These are phyloP conservation scores for Acanthamoeba quina DNA, from an alignment of 208 protist species.

Conservation along the genomic window DNA sequence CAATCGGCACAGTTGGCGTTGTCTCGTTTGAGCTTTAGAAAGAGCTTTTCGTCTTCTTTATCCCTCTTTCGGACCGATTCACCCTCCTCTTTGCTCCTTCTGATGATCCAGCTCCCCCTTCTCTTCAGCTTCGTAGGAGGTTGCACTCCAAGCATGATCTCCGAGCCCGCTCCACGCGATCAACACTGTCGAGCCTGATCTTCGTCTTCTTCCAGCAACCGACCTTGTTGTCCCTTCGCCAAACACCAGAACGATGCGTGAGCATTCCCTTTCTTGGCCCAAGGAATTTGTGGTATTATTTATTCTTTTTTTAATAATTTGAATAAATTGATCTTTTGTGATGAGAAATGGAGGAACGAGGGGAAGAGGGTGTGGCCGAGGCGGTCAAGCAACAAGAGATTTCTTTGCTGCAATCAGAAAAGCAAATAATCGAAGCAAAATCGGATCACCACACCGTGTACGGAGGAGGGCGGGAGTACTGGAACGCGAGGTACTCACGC, in stretches of 20 bases:
- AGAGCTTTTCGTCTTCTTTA: constrained; percentile 29
- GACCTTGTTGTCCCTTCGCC: no score
- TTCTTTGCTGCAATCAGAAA: no score
- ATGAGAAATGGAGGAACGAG: background rate
- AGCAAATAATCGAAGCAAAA: background rate
- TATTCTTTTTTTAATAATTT: no score
- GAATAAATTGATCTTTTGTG: background rate
- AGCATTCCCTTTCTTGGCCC: no score
- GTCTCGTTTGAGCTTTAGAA: background rate
- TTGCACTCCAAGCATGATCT: background rate
- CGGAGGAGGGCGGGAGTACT: constrained; percentile 52
- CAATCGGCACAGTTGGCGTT: constrained; percentile 38
- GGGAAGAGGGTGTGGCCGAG: background rate
- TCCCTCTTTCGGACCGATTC: background rate
- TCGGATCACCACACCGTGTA: background rate
- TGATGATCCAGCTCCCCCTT: constrained; percentile 8
- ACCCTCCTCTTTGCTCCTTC: background rate
- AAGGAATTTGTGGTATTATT: no score
- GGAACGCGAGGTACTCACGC: background rate
- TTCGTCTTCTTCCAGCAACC: no score
- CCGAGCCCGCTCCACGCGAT: no score
- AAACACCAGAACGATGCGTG: no score
- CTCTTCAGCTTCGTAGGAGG: background rate
- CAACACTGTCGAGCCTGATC: no score
- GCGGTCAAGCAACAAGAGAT: no score